Evolutionary conservation across 2,329 filamentous ascomycete species (phyloP).

Genomic region (Aspergillus novoparasiticus): DNA sequence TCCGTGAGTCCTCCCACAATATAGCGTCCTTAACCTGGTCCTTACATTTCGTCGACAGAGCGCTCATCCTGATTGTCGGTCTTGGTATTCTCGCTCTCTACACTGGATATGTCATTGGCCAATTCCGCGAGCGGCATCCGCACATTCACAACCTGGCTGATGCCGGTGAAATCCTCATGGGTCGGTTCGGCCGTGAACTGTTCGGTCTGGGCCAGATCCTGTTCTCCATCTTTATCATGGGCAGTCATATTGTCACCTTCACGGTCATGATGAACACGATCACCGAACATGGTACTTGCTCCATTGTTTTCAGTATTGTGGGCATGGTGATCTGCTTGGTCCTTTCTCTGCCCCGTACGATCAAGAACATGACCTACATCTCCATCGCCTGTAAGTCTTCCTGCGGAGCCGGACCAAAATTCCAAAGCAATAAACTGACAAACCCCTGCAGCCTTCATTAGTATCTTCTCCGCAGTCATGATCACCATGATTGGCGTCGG

Average conservation of each 20-base stretch:
- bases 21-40: background rate
- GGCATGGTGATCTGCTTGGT: constrained; percentile 61
- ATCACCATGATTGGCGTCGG: constrained; percentile 69
- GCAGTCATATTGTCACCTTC: constrained; percentile 71
- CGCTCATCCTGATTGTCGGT: constrained; percentile 55
- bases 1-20: constrained; percentile 36
- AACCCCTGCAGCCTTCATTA: constrained; percentile 57
- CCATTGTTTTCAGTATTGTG: constrained; percentile 63
- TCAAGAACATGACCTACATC: constrained; percentile 63
- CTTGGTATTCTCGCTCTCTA: constrained; percentile 61
- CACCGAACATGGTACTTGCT: constrained; percentile 63
- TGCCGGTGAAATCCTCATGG: constrained; percentile 64
- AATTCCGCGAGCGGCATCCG: constrained; percentile 60
- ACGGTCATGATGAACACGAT: constrained; percentile 68
- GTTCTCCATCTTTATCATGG: constrained; percentile 69
- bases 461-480: constrained; percentile 65
- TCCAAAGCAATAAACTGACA: constrained; percentile 1
- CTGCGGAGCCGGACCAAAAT: background rate
- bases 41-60: constrained; percentile 32
- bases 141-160: constrained; percentile 69
- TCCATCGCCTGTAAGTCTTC: constrained; percentile 56
- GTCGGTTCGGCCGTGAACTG: constrained; percentile 62
- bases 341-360: constrained; percentile 63
- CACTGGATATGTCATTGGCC: constrained; percentile 61
- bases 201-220: constrained; percentile 64